Conservation (phyloP, 2,329 filamentous ascomycete genomes). For the Hypoxylon sp. region DNA sequence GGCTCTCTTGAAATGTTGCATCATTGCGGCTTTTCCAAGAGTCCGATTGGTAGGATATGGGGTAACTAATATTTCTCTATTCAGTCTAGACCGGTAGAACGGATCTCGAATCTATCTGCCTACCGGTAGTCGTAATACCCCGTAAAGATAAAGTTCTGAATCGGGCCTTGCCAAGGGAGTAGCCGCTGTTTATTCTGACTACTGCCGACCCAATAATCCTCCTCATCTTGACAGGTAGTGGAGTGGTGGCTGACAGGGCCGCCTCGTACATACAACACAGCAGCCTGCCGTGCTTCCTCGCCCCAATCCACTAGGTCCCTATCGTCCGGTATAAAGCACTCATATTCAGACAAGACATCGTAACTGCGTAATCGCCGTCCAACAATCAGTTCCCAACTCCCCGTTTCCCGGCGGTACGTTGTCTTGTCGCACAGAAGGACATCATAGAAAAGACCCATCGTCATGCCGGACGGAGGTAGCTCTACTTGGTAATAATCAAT, state of each 20-base stretch:
- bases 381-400: constrained; percentile 46
- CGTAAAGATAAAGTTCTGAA: constrained; percentile 38
- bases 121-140: constrained; percentile 32
- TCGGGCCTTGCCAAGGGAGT: constrained; percentile 43
- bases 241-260: constrained; percentile 18
- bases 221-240: not conserved
- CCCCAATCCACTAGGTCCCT: constrained; percentile 40
- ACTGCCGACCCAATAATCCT: constrained; percentile 29
- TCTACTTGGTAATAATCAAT: constrained; percentile 47
- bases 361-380: constrained; percentile 43
- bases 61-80: not conserved
- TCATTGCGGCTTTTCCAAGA: not conserved
- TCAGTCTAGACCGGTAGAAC: not conserved
- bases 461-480: constrained; percentile 41
- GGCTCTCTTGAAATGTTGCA: constrained; percentile 3
- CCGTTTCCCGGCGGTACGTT: constrained; percentile 43
- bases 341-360: constrained; percentile 43
- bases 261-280: constrained; percentile 46
- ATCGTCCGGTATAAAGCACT: constrained; percentile 46
- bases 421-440: constrained; percentile 43
- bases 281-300: constrained; percentile 41
- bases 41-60: not conserved
- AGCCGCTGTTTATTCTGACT: constrained; percentile 26
- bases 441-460: constrained; percentile 47
- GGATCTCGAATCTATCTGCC: constrained; percentile 1